Base-by-base conservation (phyloP, 306 rosid genomes). In the Dryas drummondii region DNA sequence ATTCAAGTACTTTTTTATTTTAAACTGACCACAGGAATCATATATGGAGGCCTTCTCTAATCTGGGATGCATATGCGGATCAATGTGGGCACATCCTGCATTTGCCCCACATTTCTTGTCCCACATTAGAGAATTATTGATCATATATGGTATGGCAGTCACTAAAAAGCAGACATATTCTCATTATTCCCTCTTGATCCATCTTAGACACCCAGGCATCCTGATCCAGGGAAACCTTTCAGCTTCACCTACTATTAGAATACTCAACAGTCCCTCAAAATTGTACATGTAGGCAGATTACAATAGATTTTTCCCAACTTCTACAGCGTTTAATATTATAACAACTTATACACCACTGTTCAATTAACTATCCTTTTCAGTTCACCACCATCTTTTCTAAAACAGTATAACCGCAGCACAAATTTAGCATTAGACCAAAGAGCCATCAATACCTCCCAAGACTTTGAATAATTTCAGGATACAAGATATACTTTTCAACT, bases 401-500 rank as follows among this genome's bases (percentile, higher is more conserved):
- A 71, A 70, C 71, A 50, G 41, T 74, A 37, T 12, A 83, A 41
- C 51, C 16, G 49, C n/a, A 67, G 59, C 10, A 60, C 69, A 77
- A 57, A 53, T 37, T 26, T 66, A 66, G 68, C 61, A 70, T 65
- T 40, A 79, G 76, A 71, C 32, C 73, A 37, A 14, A 79, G 79
- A 71, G 77, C 64, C 72, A 60, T 54, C 66, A 76, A 84, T 91
- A 94, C 98, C 98, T 91, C 84, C 93, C 97, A 7, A 94, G 88
- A 84, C 96, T 79, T 88, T 88, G 98, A 82, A 94, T 87, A 67
- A 94, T 76, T 85, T 94, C 98, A 60, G 98, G 96, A 88, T 91
- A 91, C 76, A 91, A 75, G 70, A 86, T 87, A 74, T 83, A 82
- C 80, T 90, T 94, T 78, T 91, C 97, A 82, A 87, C 84, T 48